phyloP scores from a whole-genome alignment of 495 filamentous ascomycete species.

The Daldinia concentrica region DNA sequence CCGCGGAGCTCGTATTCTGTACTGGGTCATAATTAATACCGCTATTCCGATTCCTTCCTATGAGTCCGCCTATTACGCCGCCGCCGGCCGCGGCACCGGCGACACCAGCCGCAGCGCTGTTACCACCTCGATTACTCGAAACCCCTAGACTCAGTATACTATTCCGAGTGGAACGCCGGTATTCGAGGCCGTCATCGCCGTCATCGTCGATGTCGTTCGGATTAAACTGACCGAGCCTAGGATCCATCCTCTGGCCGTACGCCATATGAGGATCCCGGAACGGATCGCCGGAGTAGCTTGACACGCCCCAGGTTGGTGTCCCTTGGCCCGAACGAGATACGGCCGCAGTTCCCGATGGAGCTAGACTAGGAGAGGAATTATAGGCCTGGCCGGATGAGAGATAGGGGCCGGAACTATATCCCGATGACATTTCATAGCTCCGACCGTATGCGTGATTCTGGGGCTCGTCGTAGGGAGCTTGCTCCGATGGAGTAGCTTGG shows the following conservation, averaged over 20 bases:
- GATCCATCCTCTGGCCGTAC: constrained; percentile 53
- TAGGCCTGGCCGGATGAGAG: constrained; percentile 15
- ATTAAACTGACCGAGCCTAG: constrained; percentile 68
- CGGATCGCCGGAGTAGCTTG: constrained; percentile 42
- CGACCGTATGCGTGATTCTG: constrained; percentile 39
- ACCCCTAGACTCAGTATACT: constrained; percentile 65
- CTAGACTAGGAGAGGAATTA: constrained; percentile 30
- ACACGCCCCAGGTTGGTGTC: constrained; percentile 41
- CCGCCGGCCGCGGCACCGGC: constrained; percentile 60
- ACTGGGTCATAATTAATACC: constrained; percentile 53
- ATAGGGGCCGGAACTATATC: constrained; percentile 29
- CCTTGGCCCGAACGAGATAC: constrained; percentile 15
- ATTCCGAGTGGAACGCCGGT: constrained; percentile 54
- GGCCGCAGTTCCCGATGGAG: constrained; percentile 19
- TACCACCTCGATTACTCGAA: constrained; percentile 48
- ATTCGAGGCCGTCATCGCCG: constrained; percentile 80
- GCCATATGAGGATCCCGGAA: constrained; percentile 45
- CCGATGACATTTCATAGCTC: constrained; percentile 28
- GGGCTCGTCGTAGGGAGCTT: constrained; percentile 28
- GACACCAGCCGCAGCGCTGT: constrained; percentile 48
- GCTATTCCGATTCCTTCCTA: constrained; percentile 49
- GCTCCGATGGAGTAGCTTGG: constrained; percentile 48
- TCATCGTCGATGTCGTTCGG: constrained; percentile 85
- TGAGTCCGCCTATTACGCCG: constrained; percentile 59
- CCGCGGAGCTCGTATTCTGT: constrained; percentile 38